These are phyloP conservation scores for Serendipita vermifera DNA, from an alignment of 768 basidiomycete species.

Conservation along the genomic window DNA sequence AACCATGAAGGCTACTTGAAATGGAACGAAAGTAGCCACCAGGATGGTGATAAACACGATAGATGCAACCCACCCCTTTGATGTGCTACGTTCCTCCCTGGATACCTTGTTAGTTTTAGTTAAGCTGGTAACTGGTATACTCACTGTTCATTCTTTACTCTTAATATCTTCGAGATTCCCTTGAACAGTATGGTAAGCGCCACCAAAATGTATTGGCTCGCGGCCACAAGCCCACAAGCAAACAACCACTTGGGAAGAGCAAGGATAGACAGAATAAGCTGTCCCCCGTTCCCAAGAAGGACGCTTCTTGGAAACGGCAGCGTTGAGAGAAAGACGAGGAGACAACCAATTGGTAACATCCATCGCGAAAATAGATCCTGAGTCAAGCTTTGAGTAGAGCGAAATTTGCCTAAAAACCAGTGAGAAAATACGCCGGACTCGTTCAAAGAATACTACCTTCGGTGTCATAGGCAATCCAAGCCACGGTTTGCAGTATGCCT, in stretches of 20 bases:
- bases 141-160: slow-evolving; percentile 28
- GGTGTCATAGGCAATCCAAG: slow-evolving; percentile 28
- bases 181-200: not conserved
- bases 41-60: slow-evolving; percentile 46
- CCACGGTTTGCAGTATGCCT: slow-evolving; percentile 39
- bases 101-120: not conserved
- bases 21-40: slow-evolving; percentile 71
- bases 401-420: not conserved
- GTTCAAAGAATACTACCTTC: slow-evolving; percentile 20
- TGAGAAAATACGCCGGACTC: not conserved
- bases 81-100: slow-evolving; percentile 1
- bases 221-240: not conserved
- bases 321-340: slow-evolving; percentile 30
- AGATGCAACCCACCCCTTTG: slow-evolving; percentile 34
- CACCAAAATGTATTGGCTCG: not conserved
- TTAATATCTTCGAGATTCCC: slow-evolving; percentile 23
- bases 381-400: not conserved
- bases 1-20: slow-evolving; percentile 83
- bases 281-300: slow-evolving; percentile 49
- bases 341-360: not conserved
- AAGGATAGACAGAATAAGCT: slow-evolving; percentile 41
- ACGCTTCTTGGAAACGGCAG: slow-evolving; percentile 44
- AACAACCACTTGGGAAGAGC: slow-evolving; percentile 38
- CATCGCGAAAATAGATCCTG: not conserved
- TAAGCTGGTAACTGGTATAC: not conserved